These are phyloP conservation scores for Salvia hispanica DNA, from an alignment of 257 asterid genomes.

Conservation along the genomic window DNA sequence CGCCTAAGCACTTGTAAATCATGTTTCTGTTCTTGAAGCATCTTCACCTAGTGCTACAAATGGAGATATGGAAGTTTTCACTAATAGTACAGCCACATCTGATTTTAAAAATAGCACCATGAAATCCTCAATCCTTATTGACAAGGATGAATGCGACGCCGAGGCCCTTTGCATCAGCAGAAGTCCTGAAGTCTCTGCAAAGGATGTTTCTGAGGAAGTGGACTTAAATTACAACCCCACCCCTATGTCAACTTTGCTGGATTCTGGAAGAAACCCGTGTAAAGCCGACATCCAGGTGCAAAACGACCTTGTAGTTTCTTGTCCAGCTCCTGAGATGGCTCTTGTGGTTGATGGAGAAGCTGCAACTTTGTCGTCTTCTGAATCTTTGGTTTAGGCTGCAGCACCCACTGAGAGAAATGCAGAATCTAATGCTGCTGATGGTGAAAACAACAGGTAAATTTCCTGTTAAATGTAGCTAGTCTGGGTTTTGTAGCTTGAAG, in stretches of 20 bases:
- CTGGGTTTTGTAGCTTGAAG: neutral
- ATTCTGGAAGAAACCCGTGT: neutral
- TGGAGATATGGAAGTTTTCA: neutral
- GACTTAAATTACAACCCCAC: neutral
- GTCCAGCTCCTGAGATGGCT: neutral
- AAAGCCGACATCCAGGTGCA: conserved; percentile 1
- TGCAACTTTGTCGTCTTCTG: conserved; percentile 30
- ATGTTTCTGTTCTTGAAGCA: conserved; percentile 20
- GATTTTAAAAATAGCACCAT: no score
- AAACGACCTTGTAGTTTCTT: conserved; percentile 14
- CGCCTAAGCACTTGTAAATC: conserved; percentile 1
- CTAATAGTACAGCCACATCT: no score
- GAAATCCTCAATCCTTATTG: neutral
- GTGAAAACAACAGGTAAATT: conserved; percentile 17
- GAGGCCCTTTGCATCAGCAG: neutral
- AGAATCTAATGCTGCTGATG: neutral
- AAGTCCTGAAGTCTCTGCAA: neutral
- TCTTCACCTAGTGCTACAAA: conserved; percentile 14
- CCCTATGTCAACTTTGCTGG: neutral
- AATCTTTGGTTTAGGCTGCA: conserved; percentile 8
- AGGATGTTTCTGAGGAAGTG: neutral
- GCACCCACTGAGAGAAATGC: no score
- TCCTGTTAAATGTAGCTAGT: neutral
- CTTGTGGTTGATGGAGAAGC: conserved; percentile 27
- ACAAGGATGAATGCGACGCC: neutral